Evolutionary conservation across 768 basidiomycete species (phyloP).

Genomic region (Mycena crocata): DNA sequence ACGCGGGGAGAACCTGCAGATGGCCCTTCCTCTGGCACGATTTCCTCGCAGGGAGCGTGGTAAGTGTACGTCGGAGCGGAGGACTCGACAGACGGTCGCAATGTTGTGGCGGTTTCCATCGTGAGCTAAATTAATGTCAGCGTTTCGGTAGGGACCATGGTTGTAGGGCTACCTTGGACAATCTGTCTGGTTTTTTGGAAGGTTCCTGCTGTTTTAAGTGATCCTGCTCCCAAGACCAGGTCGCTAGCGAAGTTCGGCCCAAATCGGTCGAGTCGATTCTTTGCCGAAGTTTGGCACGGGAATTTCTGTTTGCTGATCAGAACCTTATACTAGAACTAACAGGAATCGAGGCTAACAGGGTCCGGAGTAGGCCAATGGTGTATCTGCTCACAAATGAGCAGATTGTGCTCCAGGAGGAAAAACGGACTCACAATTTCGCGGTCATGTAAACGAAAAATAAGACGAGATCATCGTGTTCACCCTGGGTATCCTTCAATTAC

Average conservation of each 20-base stretch:
- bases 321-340: not conserved
- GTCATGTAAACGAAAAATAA: slow-evolving; percentile 62
- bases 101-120: not conserved
- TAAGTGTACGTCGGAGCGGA: slow-evolving; percentile 1
- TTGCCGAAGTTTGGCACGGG: slow-evolving; percentile 47
- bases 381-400: slow-evolving; percentile 44
- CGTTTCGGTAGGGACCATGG: not conserved
- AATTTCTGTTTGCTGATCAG: slow-evolving; percentile 36
- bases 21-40: slow-evolving; percentile 10
- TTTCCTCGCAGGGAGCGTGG: slow-evolving; percentile 5
- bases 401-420: slow-evolving; percentile 39
- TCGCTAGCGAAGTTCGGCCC: slow-evolving; percentile 54
- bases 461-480: slow-evolving; percentile 52
- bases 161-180: not conserved
- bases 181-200: not conserved
- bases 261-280: slow-evolving; percentile 53
- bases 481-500: slow-evolving; percentile 31
- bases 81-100: not conserved
- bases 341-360: slow-evolving; percentile 35
- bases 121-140: slow-evolving; percentile 1
- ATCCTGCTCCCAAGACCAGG: slow-evolving; percentile 48
- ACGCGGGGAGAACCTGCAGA: not conserved
- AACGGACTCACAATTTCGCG: slow-evolving; percentile 55
- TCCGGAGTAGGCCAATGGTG: slow-evolving; percentile 52
- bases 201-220: slow-evolving; percentile 1